phyloP scores from a whole-genome alignment of 345 rosid genomes.

The Euphorbia pulcherrima region DNA sequence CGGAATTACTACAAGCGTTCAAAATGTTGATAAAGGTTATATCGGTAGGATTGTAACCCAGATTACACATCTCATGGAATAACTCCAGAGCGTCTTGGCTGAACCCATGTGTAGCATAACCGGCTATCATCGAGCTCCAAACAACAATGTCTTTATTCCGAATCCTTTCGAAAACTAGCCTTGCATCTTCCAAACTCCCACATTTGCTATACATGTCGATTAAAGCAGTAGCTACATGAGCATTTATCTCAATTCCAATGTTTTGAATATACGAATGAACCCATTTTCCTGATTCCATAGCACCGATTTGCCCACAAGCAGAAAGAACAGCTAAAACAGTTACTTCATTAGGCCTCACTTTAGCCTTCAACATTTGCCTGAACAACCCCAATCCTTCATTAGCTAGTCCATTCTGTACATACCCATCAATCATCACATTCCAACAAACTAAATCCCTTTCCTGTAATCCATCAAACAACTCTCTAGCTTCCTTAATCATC shows the following conservation, averaged over 20 bases:
- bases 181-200: conserved; percentile 37
- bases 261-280: conserved; percentile 49
- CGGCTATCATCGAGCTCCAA: conserved; percentile 26
- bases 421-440: conserved; percentile 76
- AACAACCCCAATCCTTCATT: conserved; percentile 48
- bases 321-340: conserved; percentile 54
- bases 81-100: conserved; percentile 20
- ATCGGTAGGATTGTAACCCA: conserved; percentile 23
- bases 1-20: conserved; percentile 24
- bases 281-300: conserved; percentile 69
- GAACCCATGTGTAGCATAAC: conserved; percentile 23
- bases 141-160: conserved; percentile 19
- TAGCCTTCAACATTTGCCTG: conserved; percentile 41
- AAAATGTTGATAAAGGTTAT: conserved; percentile 22
- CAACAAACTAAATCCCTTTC: conserved; percentile 63
- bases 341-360: conserved; percentile 49
- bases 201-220: conserved; percentile 79
- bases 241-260: conserved; percentile 33
- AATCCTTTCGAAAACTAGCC: conserved; percentile 23
- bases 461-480: conserved; percentile 45
- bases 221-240: conserved; percentile 47
- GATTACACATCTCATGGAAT: conserved; percentile 18
- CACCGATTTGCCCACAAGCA: conserved; percentile 78
- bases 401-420: conserved; percentile 45
- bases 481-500: conserved; percentile 45